Conservation (phyloP, 176 grass and related monocot species). For the Leersia perrieri region DNA sequence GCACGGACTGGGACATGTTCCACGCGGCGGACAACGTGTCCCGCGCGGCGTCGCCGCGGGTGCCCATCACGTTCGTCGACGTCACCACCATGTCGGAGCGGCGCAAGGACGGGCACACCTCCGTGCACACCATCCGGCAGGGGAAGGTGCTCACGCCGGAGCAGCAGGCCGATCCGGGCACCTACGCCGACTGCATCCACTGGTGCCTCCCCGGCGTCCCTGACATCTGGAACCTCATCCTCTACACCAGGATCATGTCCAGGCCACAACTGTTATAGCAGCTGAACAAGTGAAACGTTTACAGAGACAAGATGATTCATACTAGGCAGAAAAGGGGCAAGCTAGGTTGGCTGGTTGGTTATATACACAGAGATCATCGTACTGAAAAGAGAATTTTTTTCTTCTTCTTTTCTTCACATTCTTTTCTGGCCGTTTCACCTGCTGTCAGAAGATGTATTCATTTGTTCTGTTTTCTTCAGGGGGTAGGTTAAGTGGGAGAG, state of each 20-base stretch:
- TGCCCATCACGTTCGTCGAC: conserved; percentile 68
- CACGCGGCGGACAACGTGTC: conserved; percentile 40
- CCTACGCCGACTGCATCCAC: conserved; percentile 93
- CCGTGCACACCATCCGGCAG: conserved; percentile 80
- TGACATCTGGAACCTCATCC: conserved; percentile 76
- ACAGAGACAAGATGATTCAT: neutral
- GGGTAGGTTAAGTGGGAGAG: conserved; percentile 43
- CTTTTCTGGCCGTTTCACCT: conserved; percentile 30
- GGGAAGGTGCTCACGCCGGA: conserved; percentile 65
- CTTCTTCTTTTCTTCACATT: conserved; percentile 23
- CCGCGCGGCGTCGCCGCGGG: conserved; percentile 32
- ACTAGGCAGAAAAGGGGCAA: too few species aligned
- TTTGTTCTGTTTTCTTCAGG: neutral
- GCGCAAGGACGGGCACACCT: conserved; percentile 87
- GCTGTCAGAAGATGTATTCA: conserved; percentile 20
- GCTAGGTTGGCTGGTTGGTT: neutral
- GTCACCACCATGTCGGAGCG: conserved; percentile 87
- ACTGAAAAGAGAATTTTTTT: conserved; percentile 5
- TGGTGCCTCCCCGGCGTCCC: conserved; percentile 97
- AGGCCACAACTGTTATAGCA: conserved; percentile 9
- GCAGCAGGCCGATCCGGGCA: conserved; percentile 73
- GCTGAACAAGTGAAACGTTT: too few species aligned
- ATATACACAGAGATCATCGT: neutral
- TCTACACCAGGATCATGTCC: conserved; percentile 81
- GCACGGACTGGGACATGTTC: conserved; percentile 85